Evolutionary conservation across 1,139 yeast genomes (phyloP).

Genomic region (Taphrina communis): DNA sequence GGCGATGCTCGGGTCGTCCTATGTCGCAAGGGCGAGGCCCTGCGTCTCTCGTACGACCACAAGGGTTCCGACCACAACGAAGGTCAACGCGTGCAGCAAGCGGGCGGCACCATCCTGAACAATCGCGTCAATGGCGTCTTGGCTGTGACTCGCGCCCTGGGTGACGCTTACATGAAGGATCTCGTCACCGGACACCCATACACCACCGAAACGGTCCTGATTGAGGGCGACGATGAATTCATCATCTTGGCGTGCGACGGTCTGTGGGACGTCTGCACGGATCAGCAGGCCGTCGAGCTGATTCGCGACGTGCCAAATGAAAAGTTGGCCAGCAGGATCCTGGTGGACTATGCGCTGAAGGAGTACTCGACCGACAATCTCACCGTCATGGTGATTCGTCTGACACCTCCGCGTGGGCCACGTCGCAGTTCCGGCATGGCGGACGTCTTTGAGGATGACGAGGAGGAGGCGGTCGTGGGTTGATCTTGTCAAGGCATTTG

Average conservation of each 20-base stretch:
- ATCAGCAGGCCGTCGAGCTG: constrained; percentile 76
- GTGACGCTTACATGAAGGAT: constrained; percentile 92
- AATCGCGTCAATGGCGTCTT: constrained; percentile 94
- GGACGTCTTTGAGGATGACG: constrained; percentile 31
- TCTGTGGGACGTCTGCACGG: constrained; percentile 89
- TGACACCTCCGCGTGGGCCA: constrained; percentile 47
- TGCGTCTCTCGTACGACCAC: constrained; percentile 88
- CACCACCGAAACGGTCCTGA: constrained; percentile 83
- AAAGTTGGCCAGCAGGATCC: constrained; percentile 67
- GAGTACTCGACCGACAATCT: constrained; percentile 87
- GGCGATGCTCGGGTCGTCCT: constrained; percentile 90
- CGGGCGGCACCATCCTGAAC: constrained; percentile 87
- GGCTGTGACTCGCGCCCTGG: constrained; percentile 92
- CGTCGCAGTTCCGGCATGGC: constrained; percentile 4
- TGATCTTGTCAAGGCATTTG: neutral
- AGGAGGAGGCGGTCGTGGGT: constrained; percentile 25
- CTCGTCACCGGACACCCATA: constrained; percentile 89
- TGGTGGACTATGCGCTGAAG: constrained; percentile 79
- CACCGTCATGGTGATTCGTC: constrained; percentile 83
- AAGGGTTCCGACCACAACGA: constrained; percentile 86
- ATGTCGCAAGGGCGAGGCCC: constrained; percentile 69
- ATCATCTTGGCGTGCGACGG: constrained; percentile 93
- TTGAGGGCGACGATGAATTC: constrained; percentile 65
- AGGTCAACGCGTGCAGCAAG: constrained; percentile 70
- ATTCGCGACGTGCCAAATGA: constrained; percentile 65